Evolutionary conservation across 306 rosid genomes (phyloP).

Genomic region (Alnus rubra): DNA sequence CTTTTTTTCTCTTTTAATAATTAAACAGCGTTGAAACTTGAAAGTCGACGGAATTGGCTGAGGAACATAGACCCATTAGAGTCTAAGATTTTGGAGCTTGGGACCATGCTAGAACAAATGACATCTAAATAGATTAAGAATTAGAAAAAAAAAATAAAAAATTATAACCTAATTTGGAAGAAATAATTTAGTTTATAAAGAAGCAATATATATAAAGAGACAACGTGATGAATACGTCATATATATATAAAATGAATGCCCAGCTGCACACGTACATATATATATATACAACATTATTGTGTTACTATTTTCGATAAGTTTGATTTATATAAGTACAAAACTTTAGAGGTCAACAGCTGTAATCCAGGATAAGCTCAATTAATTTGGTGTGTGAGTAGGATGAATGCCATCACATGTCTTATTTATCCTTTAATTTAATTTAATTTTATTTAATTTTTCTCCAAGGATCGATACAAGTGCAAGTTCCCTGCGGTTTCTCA

Average conservation of each 20-base stretch:
- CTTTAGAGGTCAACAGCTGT: constrained; percentile 43
- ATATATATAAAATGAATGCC: neutral
- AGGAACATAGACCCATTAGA: neutral
- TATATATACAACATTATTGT: neutral
- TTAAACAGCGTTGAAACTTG: neutral
- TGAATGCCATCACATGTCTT: neutral
- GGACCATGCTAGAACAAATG: too few species aligned
- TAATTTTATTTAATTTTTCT: too few species aligned
- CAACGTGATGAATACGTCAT: neutral
- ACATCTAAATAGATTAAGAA: too few species aligned
- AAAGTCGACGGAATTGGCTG: neutral
- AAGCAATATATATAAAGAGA: neutral
- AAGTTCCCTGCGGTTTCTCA: neutral
- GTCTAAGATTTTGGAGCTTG: too few species aligned
- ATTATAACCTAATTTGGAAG: too few species aligned
- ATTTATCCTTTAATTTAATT: neutral
- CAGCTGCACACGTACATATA: constrained; percentile 27
- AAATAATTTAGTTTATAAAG: constrained; percentile 7
- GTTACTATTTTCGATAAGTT: neutral
- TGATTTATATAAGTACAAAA: constrained; percentile 18
- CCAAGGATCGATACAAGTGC: too few species aligned
- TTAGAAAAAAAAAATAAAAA: too few species aligned
- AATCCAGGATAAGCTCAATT: constrained; percentile 30
- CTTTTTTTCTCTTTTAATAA: too few species aligned
- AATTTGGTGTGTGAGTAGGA: neutral